Evolutionary conservation across 306 rosid genomes (phyloP), one percentile per base, ranked within the genome.

Genomic region (Malus sylvestris): DNA sequence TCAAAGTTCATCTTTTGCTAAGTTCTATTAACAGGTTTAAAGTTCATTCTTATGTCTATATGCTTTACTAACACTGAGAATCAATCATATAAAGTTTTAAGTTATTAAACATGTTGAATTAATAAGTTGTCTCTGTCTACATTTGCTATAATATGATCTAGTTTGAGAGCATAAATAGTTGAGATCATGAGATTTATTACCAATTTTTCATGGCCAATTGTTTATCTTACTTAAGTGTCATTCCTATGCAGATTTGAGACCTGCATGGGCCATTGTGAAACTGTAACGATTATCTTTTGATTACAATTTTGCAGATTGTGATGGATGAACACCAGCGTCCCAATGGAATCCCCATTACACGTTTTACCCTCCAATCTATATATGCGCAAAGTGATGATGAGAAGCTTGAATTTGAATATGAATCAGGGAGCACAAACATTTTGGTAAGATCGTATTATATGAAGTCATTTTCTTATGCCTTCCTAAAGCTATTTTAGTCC

Each of bases 351-450:
- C 93, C 98, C 0, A 90, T 92, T 73, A 94, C 98, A 52, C 90
- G 85, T 67, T 92, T 94, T 85, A 90, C 90, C 60, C 91, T 94
- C 73, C 98, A 89, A 71, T 94, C 97, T 77, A 90, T 94, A 69
- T 94, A 90, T 85, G 93, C 98, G 19, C 96, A 92, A 87, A 88
- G 89, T 65, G 96, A 94, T 59, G 95, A 90, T 1, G 98, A 94
- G 88, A 92, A 92, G 84, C 97, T 94, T 80, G 97, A 90, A 84
- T 94, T 94, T 84, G 98, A 94, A 79, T 94, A 94, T 72, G 98
- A 94, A 87, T 92, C 97, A 19, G 98, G 96, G 77, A 92, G 87
- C 80, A 92, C 97, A 74, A 92, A 86, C 76, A 94, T 94, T 75
- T 78, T 94, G 98, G 98, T 94, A 84, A 81, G 89, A 77, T 71